Conservation (phyloP, 208 protist species). For the Leishmania lainsoni region DNA sequence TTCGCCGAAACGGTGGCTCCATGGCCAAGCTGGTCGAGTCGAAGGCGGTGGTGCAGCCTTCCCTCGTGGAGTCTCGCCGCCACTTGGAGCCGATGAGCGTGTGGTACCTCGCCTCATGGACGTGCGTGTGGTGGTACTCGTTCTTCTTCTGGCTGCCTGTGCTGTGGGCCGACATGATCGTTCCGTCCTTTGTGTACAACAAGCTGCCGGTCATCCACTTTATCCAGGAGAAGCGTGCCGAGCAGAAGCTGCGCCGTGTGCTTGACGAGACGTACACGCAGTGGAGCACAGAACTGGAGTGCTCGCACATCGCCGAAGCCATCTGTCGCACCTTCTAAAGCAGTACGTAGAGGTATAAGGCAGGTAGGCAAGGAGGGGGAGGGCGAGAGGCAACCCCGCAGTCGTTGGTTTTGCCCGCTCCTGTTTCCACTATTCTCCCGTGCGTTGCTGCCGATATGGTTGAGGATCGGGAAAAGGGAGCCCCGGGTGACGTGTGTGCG, state of each 20-base stretch:
- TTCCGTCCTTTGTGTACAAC: slow-evolving; percentile 86
- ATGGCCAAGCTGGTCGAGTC: slow-evolving; percentile 41
- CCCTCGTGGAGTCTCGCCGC: slow-evolving; percentile 61
- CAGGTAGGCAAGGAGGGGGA: background rate
- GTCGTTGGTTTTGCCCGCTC: background rate
- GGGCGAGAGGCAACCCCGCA: background rate
- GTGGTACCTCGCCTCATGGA: slow-evolving; percentile 88
- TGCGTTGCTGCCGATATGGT: background rate
- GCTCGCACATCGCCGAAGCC: slow-evolving; percentile 76
- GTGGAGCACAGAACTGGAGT: slow-evolving; percentile 81
- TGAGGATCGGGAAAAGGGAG: background rate
- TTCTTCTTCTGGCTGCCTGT: slow-evolving; percentile 92
- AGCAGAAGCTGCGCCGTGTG: slow-evolving; percentile 85
- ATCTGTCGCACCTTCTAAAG: slow-evolving; percentile 82
- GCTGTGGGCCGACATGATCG: slow-evolving; percentile 85
- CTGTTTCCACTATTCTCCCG: background rate
- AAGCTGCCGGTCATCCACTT: slow-evolving; percentile 90
- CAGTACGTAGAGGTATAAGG: background rate
- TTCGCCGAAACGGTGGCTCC: slow-evolving; percentile 38
- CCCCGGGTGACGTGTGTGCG: background rate
- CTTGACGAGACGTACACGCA: slow-evolving; percentile 87
- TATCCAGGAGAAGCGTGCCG: slow-evolving; percentile 83
- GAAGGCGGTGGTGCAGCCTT: slow-evolving; percentile 28
- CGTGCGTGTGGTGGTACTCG: slow-evolving; percentile 84
- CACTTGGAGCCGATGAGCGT: slow-evolving; percentile 88